Evolutionary conservation across 768 basidiomycete species (phyloP).

Genomic region (Hirschioporus abietinus): DNA sequence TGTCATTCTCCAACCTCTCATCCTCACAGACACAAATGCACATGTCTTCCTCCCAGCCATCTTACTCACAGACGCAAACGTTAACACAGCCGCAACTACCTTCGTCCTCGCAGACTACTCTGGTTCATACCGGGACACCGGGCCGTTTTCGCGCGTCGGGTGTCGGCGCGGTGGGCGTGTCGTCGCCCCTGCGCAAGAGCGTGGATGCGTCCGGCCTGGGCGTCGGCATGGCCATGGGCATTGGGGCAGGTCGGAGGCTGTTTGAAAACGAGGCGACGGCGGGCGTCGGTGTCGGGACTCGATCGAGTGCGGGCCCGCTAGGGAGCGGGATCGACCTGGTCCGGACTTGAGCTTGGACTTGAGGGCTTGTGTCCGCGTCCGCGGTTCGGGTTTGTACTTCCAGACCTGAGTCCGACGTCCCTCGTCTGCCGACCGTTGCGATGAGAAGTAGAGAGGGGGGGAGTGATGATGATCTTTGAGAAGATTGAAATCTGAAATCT

Average conservation of each 20-base stretch:
- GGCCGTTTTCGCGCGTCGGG: neutral
- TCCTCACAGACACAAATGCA: neutral
- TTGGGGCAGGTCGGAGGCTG: neutral
- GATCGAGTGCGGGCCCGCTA: neutral
- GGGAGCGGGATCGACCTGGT: constrained; percentile 3
- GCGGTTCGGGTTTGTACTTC: too few species aligned
- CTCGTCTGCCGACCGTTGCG: too few species aligned
- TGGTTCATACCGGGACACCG: neutral
- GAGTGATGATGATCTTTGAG: neutral
- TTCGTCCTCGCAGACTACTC: neutral
- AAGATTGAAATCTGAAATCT: neutral
- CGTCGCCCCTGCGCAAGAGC: neutral
- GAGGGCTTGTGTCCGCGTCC: too few species aligned
- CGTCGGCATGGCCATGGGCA: neutral
- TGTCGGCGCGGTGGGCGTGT: neutral
- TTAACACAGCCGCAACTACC: neutral
- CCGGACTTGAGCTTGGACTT: constrained; percentile 1
- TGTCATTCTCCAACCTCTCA: neutral
- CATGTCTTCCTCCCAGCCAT: neutral
- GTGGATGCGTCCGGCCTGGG: neutral
- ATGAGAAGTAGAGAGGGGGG: too few species aligned
- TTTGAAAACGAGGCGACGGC: neutral
- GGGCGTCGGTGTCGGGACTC: neutral
- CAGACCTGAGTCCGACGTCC: too few species aligned
- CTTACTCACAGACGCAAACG: neutral